These are phyloP conservation scores for Ambrosia trifida DNA, from an alignment of 129 eudicot genomes.

Conservation along the genomic window DNA sequence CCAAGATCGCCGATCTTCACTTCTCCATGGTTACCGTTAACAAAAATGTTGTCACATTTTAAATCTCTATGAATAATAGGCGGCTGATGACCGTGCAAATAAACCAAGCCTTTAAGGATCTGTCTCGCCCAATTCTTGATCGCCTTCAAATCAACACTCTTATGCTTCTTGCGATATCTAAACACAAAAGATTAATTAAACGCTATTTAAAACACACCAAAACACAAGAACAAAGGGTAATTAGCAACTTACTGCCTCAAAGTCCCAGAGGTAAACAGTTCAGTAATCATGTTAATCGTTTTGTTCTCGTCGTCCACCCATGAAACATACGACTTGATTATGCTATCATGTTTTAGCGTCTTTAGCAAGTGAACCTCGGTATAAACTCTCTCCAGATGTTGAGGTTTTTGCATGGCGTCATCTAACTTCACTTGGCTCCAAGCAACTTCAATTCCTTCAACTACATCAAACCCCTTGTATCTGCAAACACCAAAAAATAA, in stretches of 20 bases:
- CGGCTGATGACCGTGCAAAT: conserved; percentile 52
- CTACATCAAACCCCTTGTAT: conserved; percentile 49
- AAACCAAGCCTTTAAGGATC: conserved; percentile 49
- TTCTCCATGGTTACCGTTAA: conserved; percentile 65
- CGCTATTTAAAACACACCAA: background rate
- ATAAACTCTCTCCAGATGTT: conserved; percentile 29
- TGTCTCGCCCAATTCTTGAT: conserved; percentile 61
- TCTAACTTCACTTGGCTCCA: conserved; percentile 45
- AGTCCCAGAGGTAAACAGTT: conserved; percentile 50
- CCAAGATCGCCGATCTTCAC: conserved; percentile 72
- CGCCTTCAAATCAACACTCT: conserved; percentile 45
- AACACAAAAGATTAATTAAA: background rate
- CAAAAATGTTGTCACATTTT: conserved; percentile 63
- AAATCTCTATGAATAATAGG: conserved; percentile 67
- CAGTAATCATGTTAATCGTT: conserved; percentile 58
- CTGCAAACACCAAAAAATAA: conserved; percentile 20
- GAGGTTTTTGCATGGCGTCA: conserved; percentile 33
- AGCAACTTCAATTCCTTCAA: conserved; percentile 55
- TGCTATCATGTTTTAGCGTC: conserved; percentile 47
- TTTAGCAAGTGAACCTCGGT: conserved; percentile 36
- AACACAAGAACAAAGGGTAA: background rate
- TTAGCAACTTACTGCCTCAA: conserved; percentile 46
- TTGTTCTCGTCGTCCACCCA: conserved; percentile 48
- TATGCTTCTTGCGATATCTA: conserved; percentile 50
- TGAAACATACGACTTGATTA: conserved; percentile 41